Conservation (phyloP, 306 rosid species). For the Aeschynomene evenia region DNA sequence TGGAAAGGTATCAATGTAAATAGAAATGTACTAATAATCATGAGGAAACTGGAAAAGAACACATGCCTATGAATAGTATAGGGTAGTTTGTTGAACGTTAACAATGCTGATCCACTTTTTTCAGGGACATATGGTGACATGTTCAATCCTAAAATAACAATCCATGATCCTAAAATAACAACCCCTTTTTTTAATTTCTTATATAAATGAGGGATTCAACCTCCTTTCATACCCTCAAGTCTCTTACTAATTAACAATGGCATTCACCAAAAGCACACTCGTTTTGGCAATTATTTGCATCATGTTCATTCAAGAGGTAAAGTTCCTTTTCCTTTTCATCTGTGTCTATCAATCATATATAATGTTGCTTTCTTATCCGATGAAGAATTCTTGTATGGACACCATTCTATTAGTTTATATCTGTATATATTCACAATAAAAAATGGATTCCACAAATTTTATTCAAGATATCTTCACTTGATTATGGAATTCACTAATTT, state of each 20-base stretch:
- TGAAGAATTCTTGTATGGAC: no score
- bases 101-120: background rate
- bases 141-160: no score
- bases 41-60: no score
- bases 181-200: background rate
- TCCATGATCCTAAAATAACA: no score
- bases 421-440: no score
- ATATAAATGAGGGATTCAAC: conserved; percentile 12
- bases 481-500: no score
- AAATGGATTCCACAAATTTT: no score
- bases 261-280: conserved; percentile 19
- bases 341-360: background rate
- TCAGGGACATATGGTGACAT: background rate
- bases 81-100: conserved; percentile 18
- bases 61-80: conserved; percentile 19
- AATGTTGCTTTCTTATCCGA: background rate
- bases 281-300: conserved; percentile 32
- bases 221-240: conserved; percentile 9
- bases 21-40: no score
- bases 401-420: no score
- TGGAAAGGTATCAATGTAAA: no score
- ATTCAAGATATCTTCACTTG: no score
- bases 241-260: conserved; percentile 33
- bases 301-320: conserved; percentile 38
- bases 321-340: background rate